phyloP scores from a whole-genome alignment of 345 rosid genomes.

The Geranium rotundifolium region DNA sequence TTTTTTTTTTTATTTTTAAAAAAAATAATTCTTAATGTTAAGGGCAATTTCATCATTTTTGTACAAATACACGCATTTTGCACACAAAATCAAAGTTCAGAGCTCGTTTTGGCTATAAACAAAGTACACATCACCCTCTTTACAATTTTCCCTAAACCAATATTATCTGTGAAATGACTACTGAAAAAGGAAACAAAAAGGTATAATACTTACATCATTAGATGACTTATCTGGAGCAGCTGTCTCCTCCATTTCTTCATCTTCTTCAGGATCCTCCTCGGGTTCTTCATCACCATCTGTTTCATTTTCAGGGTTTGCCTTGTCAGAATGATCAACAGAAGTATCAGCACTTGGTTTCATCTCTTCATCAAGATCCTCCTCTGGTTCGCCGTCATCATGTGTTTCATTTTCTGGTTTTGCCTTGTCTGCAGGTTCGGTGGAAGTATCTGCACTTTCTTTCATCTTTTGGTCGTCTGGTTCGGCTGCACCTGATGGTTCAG shows the following conservation, averaged over 20 bases:
- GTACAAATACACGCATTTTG: too few species aligned
- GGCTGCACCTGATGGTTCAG: slow-evolving; percentile 22
- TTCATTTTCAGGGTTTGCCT: neutral
- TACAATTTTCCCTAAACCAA: too few species aligned
- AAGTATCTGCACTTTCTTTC: slow-evolving; percentile 17
- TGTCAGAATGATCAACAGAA: neutral
- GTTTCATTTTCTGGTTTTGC: neutral
- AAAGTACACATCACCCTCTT: too few species aligned
- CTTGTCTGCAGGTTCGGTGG: neutral
- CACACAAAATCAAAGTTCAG: too few species aligned
- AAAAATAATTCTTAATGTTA: too few species aligned
- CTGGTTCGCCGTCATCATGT: slow-evolving; percentile 55
- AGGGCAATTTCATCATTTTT: too few species aligned
- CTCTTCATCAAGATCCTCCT: slow-evolving; percentile 43
- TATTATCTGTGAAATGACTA: too few species aligned
- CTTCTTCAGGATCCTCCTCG: slow-evolving; percentile 56
- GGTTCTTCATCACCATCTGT: slow-evolving; percentile 49
- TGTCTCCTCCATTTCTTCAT: slow-evolving; percentile 43
- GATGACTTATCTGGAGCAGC: slow-evolving; percentile 26
- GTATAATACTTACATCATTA: slow-evolving; percentile 35
- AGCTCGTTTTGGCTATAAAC: too few species aligned
- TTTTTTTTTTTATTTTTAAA: too few species aligned
- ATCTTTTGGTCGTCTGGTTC: slow-evolving; percentile 20
- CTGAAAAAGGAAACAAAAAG: too few species aligned
- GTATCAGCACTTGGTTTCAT: slow-evolving; percentile 19